Percentiles rank a stretch among this genome's conserved stretches.
Conservation (phyloP, 2,329 filamentous ascomycete species). For the Diaporthe eres region DNA sequence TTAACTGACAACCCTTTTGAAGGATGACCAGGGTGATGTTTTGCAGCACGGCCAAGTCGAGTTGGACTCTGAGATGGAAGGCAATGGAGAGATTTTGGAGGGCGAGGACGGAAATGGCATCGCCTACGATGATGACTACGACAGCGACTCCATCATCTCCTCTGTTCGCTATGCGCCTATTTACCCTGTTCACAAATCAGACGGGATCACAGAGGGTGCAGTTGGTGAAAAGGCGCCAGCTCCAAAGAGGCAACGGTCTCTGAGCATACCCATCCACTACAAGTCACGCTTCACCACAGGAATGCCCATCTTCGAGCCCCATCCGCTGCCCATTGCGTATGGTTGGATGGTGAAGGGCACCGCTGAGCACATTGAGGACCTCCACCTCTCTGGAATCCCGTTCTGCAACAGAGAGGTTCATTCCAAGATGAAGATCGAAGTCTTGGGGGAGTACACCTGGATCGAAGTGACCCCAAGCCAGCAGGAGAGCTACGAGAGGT, state of each 20-base stretch:
- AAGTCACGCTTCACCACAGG: background rate
- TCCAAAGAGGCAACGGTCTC: constrained; percentile 4
- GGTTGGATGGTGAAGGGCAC: constrained; percentile 37
- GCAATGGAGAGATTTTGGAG: background rate
- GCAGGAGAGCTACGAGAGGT: background rate
- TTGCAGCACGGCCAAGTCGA: background rate
- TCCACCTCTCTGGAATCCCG: constrained; percentile 1
- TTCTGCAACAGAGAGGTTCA: background rate
- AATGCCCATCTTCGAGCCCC: background rate
- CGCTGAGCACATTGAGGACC: constrained; percentile 20
- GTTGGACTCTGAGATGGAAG: background rate
- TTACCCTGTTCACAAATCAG: background rate
- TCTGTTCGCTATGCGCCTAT: no score
- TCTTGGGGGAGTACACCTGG: constrained; percentile 40
- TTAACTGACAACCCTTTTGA: background rate
- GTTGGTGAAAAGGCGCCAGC: background rate
- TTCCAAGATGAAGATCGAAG: constrained; percentile 21
- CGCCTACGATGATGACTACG: background rate
- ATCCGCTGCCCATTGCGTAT: constrained; percentile 18
- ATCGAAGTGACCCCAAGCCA: constrained; percentile 34
- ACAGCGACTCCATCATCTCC: background rate
- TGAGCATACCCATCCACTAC: constrained; percentile 11
- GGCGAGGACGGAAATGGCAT: background rate
- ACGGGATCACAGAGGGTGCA: background rate
- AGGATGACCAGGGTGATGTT: background rate